Base-by-base conservation (phyloP, 2,329 filamentous ascomycete genomes). In the Alternaria ventricosa region DNA sequence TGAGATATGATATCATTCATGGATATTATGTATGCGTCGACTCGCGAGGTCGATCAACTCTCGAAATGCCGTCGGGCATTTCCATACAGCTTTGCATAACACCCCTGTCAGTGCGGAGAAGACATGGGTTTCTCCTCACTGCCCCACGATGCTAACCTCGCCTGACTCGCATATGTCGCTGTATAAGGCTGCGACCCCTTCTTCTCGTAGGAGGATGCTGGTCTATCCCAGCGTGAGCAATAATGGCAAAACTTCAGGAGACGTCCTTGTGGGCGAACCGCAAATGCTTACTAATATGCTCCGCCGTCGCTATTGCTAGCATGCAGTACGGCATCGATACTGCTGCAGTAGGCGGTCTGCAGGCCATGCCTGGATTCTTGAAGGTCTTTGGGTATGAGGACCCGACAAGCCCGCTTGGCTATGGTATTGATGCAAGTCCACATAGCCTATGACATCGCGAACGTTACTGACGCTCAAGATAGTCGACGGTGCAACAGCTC, bases 241-340 rank as follows among this genome's bases (percentile, higher is more conserved):
- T n/a, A 22, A 65, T 62, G 62, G 55, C 53, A 11, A 43, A 53
- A 15, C 54, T 60, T 13, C 47, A 62, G 15, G 41, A 71, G 23
- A 61, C 62, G 7, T 68, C 69, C 10, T 58, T 75, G 6, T 75
- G 70, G 69, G 61, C 68, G 15, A 75, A 85, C 63, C 65, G 78
- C 56, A 85, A 82, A 80, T 85, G 84, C 60, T 75, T 85, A 12
- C 45, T 79, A 10, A 82, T 85, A 63, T 85, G 84, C 70, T 81
- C 78, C 50, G 75, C 81, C 13, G 82, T 85, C 8, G 81, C 84
- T 5, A 77, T 84, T 28, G 83, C 84, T 5, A 85, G 84, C 64
- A 84, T 86, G 79, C 84, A 87, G 67, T 87, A 86, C 71, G 84
- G 84, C 3, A 80, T 86, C 6, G 84, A 86, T 70, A 82, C 79